Base-by-base conservation (phyloP, 2,329 filamentous ascomycete genomes). In the Catunica adiposa region DNA sequence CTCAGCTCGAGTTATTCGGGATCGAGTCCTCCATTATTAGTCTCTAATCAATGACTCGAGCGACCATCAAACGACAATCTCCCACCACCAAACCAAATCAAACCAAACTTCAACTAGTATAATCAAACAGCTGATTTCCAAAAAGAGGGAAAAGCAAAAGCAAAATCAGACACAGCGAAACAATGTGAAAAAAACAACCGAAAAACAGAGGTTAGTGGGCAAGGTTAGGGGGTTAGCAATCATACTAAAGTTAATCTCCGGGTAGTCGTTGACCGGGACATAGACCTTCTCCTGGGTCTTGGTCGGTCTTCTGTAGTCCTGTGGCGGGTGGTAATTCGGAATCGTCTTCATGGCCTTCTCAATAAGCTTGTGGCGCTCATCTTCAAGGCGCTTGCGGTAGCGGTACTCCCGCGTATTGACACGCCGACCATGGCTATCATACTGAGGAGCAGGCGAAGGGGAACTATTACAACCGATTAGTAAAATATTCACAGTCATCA, bases 191-290 rank as follows among this genome's bases (percentile, higher is more conserved):
- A 42, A 55, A 40, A 58, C 58, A 57, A 59, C 59, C 52, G 56
- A 58, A 60, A 57, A 60, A 55, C 47, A 50, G 20, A 44, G 40
- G 57, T 58, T 56, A 58, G 73, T 68, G 74, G 71, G 73, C 79
- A 77, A 71, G 75, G 82, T 86, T 84, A 83, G 82, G 89, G 88
- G 89, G 88, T 95, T 95, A 95, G 89, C 84, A 89, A 92, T 90
- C 90, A 90, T 96, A 98, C 92, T 98, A 88, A 98, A 98, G 84
- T 98, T 98, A 83, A 98, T 97, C 73, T 98, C 92, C 78, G 92
- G 92, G 71, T 98, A 98, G 73, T 98, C 92, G 81, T 98, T 98
- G 76, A 98, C 92, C 70, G 92, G 92, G 71, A 98, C 92, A 70
- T 98, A 98, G 85, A 98, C 94, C 79, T 98, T 98, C 79, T 98